These are phyloP conservation scores for Mucor piriformis DNA, from an alignment of 371 early-diverging fungal species.

Conservation along the genomic window DNA sequence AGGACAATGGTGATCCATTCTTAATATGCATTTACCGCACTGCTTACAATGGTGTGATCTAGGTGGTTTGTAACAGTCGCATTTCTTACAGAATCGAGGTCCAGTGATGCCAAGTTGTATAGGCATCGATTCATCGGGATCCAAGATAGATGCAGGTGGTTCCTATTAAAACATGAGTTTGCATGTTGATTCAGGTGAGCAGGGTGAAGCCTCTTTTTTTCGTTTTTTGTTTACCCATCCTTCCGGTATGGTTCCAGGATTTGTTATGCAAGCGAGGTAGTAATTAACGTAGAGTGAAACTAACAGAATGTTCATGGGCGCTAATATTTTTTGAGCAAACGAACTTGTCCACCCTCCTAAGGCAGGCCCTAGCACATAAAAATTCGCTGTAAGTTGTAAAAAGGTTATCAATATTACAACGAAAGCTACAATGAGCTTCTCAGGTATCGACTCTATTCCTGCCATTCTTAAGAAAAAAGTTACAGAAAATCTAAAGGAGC, in stretches of 20 bases:
- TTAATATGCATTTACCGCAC: constrained; percentile 76
- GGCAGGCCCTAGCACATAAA: constrained; percentile 26
- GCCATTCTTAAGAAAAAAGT: constrained; percentile 2
- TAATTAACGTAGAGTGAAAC: constrained; percentile 75
- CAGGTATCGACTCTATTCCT: constrained; percentile 20
- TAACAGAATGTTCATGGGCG: constrained; percentile 62
- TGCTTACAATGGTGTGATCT: constrained; percentile 77
- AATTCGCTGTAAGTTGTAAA: constrained; percentile 21
- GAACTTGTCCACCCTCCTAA: constrained; percentile 28
- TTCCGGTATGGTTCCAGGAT: constrained; percentile 78
- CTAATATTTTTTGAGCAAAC: constrained; percentile 38
- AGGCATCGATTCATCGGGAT: not conserved
- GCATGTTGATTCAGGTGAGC: too few species aligned
- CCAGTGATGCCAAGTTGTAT: constrained; percentile 10
- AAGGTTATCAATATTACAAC: constrained; percentile 20
- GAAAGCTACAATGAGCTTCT: constrained; percentile 19
- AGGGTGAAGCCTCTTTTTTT: not conserved
- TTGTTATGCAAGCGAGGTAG: constrained; percentile 68
- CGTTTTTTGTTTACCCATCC: constrained; percentile 52
- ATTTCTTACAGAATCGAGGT: constrained; percentile 72
- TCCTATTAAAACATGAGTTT: too few species aligned
- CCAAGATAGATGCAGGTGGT: constrained; percentile 17
- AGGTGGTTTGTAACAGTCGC: constrained; percentile 74
- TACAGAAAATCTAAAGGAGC: too few species aligned
- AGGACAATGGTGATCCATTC: constrained; percentile 93